Conservation (phyloP, 1,139 yeast species). For the Nakaseomyces bracarensis region DNA sequence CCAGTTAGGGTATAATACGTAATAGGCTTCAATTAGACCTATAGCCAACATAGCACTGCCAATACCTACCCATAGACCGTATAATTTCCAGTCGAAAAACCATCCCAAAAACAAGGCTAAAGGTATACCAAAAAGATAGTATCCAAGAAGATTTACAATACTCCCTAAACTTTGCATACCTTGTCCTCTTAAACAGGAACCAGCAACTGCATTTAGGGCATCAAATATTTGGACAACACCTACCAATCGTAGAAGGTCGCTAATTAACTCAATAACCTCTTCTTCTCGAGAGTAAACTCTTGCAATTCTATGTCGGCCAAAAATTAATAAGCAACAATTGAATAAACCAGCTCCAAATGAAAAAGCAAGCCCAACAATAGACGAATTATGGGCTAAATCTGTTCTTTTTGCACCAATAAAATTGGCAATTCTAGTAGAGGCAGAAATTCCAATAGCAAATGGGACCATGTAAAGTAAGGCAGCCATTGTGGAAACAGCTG, state of each 20-base stretch:
- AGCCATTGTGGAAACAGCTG: conserved; percentile 75
- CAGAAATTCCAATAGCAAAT: conserved; percentile 79
- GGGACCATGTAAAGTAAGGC: conserved; percentile 80
- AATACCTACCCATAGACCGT: conserved; percentile 86
- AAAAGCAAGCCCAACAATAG: conserved; percentile 52
- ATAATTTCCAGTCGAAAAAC: conserved; percentile 42
- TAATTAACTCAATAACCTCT: conserved; percentile 46
- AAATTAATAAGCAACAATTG: conserved; percentile 47
- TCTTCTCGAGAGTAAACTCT: conserved; percentile 60
- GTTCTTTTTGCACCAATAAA: conserved; percentile 74
- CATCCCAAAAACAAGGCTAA: conserved; percentile 59
- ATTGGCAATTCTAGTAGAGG: conserved; percentile 81
- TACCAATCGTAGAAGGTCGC: conserved; percentile 60
- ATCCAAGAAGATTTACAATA: conserved; percentile 61
- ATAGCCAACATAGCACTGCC: conserved; percentile 68
- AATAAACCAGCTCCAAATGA: conserved; percentile 50
- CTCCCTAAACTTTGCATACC: conserved; percentile 85
- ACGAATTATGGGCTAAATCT: conserved; percentile 54
- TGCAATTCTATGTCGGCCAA: conserved; percentile 53
- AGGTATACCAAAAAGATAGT: conserved; percentile 66
- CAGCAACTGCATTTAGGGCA: conserved; percentile 73
- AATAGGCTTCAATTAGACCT: conserved; percentile 51
- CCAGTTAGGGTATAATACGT: conserved; percentile 50
- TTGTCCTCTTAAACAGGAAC: conserved; percentile 78
- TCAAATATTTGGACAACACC: conserved; percentile 70